A percentile compares a stretch with the other conserved stretches of the same genome.
Evolutionary conservation across 306 rosid genomes (phyloP).

Genomic region (Sesbania bispinosa): DNA sequence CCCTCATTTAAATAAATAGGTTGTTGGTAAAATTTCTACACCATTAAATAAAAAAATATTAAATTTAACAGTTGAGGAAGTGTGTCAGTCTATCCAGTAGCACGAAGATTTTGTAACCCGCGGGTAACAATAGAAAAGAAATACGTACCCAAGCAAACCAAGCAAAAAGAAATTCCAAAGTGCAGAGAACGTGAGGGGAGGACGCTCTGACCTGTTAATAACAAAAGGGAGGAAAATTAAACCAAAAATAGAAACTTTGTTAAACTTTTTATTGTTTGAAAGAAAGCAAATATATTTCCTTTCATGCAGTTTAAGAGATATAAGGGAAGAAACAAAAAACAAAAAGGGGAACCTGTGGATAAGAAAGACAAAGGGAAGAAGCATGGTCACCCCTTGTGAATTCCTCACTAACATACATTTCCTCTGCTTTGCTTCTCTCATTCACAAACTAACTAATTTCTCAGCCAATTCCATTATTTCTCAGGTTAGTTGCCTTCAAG

Average conservation of each 20-base stretch:
- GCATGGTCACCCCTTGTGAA: too few species aligned
- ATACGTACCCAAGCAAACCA: slow-evolving; percentile 29
- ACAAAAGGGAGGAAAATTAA: too few species aligned
- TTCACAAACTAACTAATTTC: too few species aligned
- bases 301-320: not conserved
- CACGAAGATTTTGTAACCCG: too few species aligned
- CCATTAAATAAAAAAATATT: too few species aligned
- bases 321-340: not conserved
- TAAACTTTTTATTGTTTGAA: not conserved
- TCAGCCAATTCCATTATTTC: slow-evolving; percentile 43
- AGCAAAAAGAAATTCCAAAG: slow-evolving; percentile 35
- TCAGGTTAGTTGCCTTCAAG: slow-evolving; percentile 32
- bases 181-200: slow-evolving; percentile 30
- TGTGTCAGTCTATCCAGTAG: too few species aligned
- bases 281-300: not conserved
- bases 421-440: too few species aligned
- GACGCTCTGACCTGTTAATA: slow-evolving; percentile 27
- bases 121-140: too few species aligned
- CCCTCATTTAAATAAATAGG: too few species aligned
- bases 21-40: too few species aligned
- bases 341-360: slow-evolving; percentile 9
- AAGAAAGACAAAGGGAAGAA: slow-evolving; percentile 30
- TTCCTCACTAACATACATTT: too few species aligned
- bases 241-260: not conserved
- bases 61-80: too few species aligned